phyloP scores from a whole-genome alignment of 495 filamentous ascomycete species.

The Talaromyces stipitatus region DNA sequence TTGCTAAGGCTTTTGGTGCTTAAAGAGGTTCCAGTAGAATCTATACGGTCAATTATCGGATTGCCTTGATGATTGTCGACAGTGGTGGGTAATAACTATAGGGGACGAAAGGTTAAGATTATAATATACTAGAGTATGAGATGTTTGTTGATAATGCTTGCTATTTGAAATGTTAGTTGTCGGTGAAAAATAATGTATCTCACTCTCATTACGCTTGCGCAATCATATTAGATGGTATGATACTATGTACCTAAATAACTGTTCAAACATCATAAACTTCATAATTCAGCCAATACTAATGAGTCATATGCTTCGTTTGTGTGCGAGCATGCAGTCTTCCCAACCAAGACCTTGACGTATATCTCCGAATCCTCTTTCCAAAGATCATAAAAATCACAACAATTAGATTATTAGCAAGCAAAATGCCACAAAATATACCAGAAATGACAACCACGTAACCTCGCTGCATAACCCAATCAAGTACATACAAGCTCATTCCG shows the following conservation, averaged over 20 bases:
- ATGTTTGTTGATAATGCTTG: neutral
- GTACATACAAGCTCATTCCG: constrained; percentile 50
- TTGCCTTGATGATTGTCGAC: no score
- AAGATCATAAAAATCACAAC: constrained; percentile 48
- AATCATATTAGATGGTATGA: neutral
- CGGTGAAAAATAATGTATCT: neutral
- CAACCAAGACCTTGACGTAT: constrained; percentile 45
- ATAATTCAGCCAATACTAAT: constrained; percentile 16
- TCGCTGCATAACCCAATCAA: constrained; percentile 48
- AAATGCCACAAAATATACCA: constrained; percentile 46
- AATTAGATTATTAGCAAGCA: constrained; percentile 49
- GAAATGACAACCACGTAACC: constrained; percentile 53
- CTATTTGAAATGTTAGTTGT: neutral
- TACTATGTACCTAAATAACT: neutral
- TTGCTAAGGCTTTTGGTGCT: neutral
- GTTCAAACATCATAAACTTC: neutral
- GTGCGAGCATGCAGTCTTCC: constrained; percentile 38
- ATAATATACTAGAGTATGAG: neutral
- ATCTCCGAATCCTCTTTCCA: constrained; percentile 48
- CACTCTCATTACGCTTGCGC: neutral
- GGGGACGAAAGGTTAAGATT: neutral
- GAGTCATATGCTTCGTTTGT: constrained; percentile 28
- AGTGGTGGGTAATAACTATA: no score
- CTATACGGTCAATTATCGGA: neutral
- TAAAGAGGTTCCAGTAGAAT: no score